Evolutionary conservation across 768 basidiomycete species (phyloP).

Genomic region (Macrolepiota albuminosa): DNA sequence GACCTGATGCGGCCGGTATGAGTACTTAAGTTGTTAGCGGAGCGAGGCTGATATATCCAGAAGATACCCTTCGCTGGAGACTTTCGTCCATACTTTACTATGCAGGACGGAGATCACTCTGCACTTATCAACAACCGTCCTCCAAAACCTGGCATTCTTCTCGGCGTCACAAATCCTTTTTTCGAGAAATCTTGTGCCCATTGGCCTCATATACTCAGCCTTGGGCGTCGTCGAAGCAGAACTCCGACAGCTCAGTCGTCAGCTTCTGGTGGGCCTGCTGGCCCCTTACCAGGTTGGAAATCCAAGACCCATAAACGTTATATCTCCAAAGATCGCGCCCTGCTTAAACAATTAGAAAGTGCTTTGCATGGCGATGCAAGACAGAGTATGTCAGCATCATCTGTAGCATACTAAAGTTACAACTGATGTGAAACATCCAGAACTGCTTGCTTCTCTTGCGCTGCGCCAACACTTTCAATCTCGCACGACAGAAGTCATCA

Average conservation of each 20-base stretch:
- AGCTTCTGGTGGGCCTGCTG: constrained; percentile 28
- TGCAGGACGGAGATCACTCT: constrained; percentile 85
- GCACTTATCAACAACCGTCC: constrained; percentile 75
- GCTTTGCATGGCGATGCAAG: constrained; percentile 45
- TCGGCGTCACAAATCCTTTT: constrained; percentile 89
- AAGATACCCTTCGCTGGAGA: constrained; percentile 84
- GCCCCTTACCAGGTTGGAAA: constrained; percentile 70
- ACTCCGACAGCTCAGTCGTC: constrained; percentile 18
- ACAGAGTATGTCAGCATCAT: constrained; percentile 42
- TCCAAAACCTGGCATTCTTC: constrained; percentile 69
- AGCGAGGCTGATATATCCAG: background rate
- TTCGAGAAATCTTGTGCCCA: constrained; percentile 75
- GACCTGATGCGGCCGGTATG: constrained; percentile 80
- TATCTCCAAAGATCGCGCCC: constrained; percentile 74
- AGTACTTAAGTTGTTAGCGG: background rate
- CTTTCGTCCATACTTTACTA: constrained; percentile 91
- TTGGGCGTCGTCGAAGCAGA: constrained; percentile 40
- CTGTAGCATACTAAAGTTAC: background rate
- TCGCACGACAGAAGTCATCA: constrained; percentile 80
- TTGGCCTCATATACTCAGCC: constrained; percentile 81
- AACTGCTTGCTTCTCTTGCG: constrained; percentile 54
- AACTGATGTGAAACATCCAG: constrained; percentile 28
- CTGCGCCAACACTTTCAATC: constrained; percentile 81
- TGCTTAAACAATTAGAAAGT: constrained; percentile 70
- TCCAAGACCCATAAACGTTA: constrained; percentile 77